Conservation (phyloP, 2,329 filamentous ascomycete species). For the Hypoxylon sp. region DNA sequence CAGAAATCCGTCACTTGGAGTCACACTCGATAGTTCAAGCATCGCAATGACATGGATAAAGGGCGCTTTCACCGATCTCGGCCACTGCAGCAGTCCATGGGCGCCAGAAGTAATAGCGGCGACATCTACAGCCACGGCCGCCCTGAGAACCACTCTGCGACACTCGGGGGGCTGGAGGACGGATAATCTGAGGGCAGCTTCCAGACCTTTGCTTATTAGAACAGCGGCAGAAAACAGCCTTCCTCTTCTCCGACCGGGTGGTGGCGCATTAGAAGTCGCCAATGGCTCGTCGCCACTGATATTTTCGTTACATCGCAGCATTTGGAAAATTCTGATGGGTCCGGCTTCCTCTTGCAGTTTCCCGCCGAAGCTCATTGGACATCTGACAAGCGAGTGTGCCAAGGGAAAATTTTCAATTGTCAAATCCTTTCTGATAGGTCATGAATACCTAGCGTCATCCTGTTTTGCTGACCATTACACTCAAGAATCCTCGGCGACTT, state of each 20-base stretch:
- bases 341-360: constrained; percentile 25
- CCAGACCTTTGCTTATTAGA: constrained; percentile 12
- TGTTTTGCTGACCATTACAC: constrained; percentile 27
- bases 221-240: constrained; percentile 8
- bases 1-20: constrained; percentile 3
- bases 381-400: constrained; percentile 21
- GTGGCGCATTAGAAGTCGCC: constrained; percentile 22
- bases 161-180: constrained; percentile 24
- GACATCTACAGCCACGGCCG: constrained; percentile 7
- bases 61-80: constrained; percentile 31
- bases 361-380: constrained; percentile 30
- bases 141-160: constrained; percentile 26
- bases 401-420: constrained; percentile 32
- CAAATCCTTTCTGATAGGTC: constrained; percentile 31
- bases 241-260: constrained; percentile 24
- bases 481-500: constrained; percentile 21
- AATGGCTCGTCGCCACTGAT: constrained; percentile 32
- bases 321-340: constrained; percentile 29
- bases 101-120: not conserved
- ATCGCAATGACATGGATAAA: constrained; percentile 14
- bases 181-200: constrained; percentile 2
- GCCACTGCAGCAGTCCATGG: constrained; percentile 6
- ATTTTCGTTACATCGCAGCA: constrained; percentile 41
- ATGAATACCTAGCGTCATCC: constrained; percentile 20
- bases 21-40: constrained; percentile 8